Evolutionary conservation across 2,329 filamentous ascomycete genomes (phyloP).

Genomic region (Arthroderma uncinatum): DNA sequence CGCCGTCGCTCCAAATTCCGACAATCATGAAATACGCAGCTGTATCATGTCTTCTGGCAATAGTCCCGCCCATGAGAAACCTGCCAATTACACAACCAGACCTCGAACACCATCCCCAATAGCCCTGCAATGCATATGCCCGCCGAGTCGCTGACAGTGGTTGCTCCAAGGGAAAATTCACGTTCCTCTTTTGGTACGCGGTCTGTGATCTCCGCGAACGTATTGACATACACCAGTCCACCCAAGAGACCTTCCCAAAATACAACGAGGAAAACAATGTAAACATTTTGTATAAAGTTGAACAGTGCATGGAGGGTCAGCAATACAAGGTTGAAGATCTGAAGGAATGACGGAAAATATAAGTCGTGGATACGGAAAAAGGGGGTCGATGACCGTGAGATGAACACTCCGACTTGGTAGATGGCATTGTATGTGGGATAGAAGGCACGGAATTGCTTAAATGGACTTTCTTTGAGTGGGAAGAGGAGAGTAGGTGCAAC

Average conservation of each 20-base stretch:
- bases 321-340: slow-evolving; percentile 63
- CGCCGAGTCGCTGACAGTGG: slow-evolving; percentile 80
- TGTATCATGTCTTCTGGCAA: slow-evolving; percentile 43
- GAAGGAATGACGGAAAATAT: slow-evolving; percentile 72
- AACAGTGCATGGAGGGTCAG: slow-evolving; percentile 67
- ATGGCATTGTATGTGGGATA: slow-evolving; percentile 92
- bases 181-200: slow-evolving; percentile 63
- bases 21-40: neutral
- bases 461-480: slow-evolving; percentile 63
- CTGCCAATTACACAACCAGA: slow-evolving; percentile 72
- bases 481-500: slow-evolving; percentile 84
- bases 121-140: slow-evolving; percentile 86
- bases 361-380: slow-evolving; percentile 72
- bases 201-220: slow-evolving; percentile 88
- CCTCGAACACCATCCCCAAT: slow-evolving; percentile 70
- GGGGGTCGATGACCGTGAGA: slow-evolving; percentile 81
- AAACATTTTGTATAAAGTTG: slow-evolving; percentile 74
- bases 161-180: slow-evolving; percentile 83
- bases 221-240: slow-evolving; percentile 88
- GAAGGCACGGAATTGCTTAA: slow-evolving; percentile 70
- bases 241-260: slow-evolving; percentile 94
- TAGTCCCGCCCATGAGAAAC: slow-evolving; percentile 66
- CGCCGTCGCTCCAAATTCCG: neutral
- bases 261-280: slow-evolving; percentile 69
- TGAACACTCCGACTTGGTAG: slow-evolving; percentile 90